Evolutionary conservation across 345 rosid species (phyloP), one percentile per base, ranked within the genome.

Genomic region (Eucalyptus melliodora): DNA sequence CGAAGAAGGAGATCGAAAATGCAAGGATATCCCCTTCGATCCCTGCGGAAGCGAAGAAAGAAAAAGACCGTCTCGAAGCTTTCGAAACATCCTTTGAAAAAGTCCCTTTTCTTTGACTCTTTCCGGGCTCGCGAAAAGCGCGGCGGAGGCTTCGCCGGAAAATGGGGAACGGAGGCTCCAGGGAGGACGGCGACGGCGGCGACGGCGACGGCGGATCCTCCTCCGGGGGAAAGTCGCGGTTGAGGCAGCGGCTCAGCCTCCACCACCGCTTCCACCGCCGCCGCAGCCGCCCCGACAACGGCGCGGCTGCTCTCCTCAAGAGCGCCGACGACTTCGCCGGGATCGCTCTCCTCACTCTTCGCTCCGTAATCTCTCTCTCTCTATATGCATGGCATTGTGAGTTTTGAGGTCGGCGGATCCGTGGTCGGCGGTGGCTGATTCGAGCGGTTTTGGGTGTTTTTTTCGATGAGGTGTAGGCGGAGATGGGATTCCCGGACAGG

Each of bases 261-360:
- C 96, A 92, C 88, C 94, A 59, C 87, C 94, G 92, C 80, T 93
- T 81, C 83, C 91, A 91, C 56, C 55, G 88, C 24, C 93, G 60
- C 88, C 94, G 91, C 81, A 93, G 82, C 85, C 91, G 92, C 59
- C 50, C 89, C 53, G 17, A 86, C 7, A 89, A 89, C 89, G 81
- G 91, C 87, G 88, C 90, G 34, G 55, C 65, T 17, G 86, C 90
- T 3, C 88, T 65, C 86, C 89, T 69, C 62, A 96, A 91, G 87
- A 86, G 92, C 23, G 95, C 92, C 19, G 99, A 96, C 5, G 95
- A 95, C 92, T 95, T 97, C 89, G 93, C 97, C 53, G 99, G 99
- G 92, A 95, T 97, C 87, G 99, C 99, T 50, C 97, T 94, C 92
- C 95, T 97, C 87, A 94, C 98, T 90, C 91, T 97, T 50, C 88